Evolutionary conservation across 2,329 filamentous ascomycete species (phyloP).

Genomic region (Arthrobotrys iridis): DNA sequence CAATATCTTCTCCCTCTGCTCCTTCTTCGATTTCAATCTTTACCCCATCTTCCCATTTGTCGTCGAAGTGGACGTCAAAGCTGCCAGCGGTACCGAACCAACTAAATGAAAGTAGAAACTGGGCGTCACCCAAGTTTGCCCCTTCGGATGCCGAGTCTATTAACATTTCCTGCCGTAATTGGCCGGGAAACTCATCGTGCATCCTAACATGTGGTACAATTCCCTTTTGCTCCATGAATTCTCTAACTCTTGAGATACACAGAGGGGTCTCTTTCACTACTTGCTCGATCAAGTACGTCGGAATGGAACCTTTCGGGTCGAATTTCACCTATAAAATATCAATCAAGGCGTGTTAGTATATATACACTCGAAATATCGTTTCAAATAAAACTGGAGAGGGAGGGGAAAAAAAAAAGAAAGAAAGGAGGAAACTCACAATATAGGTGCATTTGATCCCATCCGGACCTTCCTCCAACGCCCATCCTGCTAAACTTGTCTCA

Average conservation of each 20-base stretch:
- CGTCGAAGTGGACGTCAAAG: conserved; percentile 46
- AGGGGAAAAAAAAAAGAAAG: too few species aligned
- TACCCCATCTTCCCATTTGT: conserved; percentile 33
- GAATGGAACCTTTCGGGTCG: conserved; percentile 46
- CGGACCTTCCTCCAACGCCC: conserved; percentile 31
- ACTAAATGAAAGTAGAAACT: conserved; percentile 30
- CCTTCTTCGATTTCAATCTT: conserved; percentile 47
- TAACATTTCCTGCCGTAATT: conserved; percentile 29
- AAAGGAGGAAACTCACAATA: conserved; percentile 26
- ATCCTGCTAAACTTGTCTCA: conserved; percentile 27
- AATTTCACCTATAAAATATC: conserved; percentile 39
- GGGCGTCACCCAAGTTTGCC: conserved; percentile 14
- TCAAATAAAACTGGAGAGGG: not conserved
- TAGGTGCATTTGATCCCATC: conserved; percentile 41
- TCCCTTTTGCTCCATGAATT: conserved; percentile 38
- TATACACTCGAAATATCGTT: not conserved
- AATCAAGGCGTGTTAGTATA: not conserved
- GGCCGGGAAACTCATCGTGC: conserved; percentile 43
- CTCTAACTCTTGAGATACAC: conserved; percentile 25
- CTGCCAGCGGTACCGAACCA: conserved; percentile 41
- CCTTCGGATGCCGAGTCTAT: conserved; percentile 13
- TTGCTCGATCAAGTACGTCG: conserved; percentile 9
- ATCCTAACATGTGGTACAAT: conserved; percentile 35
- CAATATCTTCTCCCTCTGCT: conserved; percentile 23
- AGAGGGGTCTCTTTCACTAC: conserved; percentile 41